Evolutionary conservation across 495 filamentous ascomycete species (phyloP).

Genomic region (Venustampulla echinocandica): DNA sequence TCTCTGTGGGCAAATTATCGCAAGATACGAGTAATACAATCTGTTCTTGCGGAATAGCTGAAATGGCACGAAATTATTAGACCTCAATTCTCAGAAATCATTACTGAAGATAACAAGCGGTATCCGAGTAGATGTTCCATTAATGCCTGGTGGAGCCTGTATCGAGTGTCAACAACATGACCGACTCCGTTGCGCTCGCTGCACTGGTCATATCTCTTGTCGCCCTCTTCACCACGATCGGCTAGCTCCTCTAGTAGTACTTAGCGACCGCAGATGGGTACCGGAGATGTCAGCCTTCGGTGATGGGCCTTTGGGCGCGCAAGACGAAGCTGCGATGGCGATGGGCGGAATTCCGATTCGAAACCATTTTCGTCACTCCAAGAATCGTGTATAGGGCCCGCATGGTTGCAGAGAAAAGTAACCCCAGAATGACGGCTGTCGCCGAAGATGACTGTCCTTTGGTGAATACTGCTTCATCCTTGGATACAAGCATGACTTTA

Average conservation of each 20-base stretch:
- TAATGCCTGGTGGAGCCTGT: too few relatives aligned
- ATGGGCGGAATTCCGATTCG: constrained; percentile 27
- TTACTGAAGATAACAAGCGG: too few relatives aligned
- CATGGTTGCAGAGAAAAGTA: background rate
- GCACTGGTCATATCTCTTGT: constrained; percentile 27
- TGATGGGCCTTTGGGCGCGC: constrained; percentile 25
- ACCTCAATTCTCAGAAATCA: too few relatives aligned
- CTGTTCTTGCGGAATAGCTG: too few relatives aligned
- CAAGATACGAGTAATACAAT: too few relatives aligned
- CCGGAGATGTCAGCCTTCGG: constrained; percentile 28
- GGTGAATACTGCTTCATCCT: background rate
- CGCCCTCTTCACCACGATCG: constrained; percentile 25
- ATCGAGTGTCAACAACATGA: too few relatives aligned
- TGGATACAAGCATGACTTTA: background rate
- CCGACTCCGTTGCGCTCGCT: background rate
- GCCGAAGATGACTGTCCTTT: background rate
- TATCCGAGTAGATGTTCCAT: too few relatives aligned
- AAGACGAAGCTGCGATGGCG: constrained; percentile 20
- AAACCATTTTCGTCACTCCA: constrained; percentile 14
- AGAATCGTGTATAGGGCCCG: background rate
- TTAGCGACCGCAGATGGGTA: constrained; percentile 32
- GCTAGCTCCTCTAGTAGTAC: constrained; percentile 28
- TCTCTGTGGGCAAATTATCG: too few relatives aligned
- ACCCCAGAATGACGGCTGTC: background rate
- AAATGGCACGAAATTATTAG: too few relatives aligned